These are phyloP conservation scores for Hymenoscyphus occultus DNA, from an alignment of 2,329 filamentous ascomycete species.

Conservation along the genomic window DNA sequence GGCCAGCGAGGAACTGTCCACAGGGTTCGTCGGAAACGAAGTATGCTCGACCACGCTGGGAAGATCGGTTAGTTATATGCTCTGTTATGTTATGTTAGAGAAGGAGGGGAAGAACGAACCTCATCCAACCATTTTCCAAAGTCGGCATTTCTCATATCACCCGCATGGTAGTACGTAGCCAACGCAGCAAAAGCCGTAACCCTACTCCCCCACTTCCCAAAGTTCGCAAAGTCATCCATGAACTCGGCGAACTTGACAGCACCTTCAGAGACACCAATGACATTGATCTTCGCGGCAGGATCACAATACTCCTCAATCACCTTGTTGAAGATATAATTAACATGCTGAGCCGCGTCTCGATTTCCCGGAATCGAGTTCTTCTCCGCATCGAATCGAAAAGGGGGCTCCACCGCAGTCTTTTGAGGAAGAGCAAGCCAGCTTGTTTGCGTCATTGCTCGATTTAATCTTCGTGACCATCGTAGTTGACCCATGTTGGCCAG, in stretches of 20 bases:
- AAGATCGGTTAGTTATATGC: not conserved
- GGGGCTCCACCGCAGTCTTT: slow-evolving; percentile 58
- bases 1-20: slow-evolving; percentile 52
- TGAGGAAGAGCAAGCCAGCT: slow-evolving; percentile 60
- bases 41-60: slow-evolving; percentile 56
- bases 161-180: slow-evolving; percentile 44
- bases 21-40: slow-evolving; percentile 50
- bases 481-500: slow-evolving; percentile 77
- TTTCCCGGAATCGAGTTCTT: slow-evolving; percentile 65
- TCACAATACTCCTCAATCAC: slow-evolving; percentile 53
- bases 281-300: slow-evolving; percentile 55
- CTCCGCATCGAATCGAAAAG: slow-evolving; percentile 48
- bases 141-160: slow-evolving; percentile 41
- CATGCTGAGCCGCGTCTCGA: slow-evolving; percentile 55
- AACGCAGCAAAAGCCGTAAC: slow-evolving; percentile 50
- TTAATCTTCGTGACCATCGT: slow-evolving; percentile 67
- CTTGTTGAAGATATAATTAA: slow-evolving; percentile 63
- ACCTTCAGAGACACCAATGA: slow-evolving; percentile 70
- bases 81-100: not conserved
- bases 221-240: slow-evolving; percentile 54
- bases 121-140: slow-evolving; percentile 51
- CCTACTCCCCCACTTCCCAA: slow-evolving; percentile 43
- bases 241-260: slow-evolving; percentile 57
- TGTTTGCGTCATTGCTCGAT: slow-evolving; percentile 55
- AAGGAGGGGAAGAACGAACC: slow-evolving; percentile 38